A percentile compares a stretch with the other conserved stretches of the same genome.
Conservation (phyloP, 805 yeast species). For the Candida anglica region DNA sequence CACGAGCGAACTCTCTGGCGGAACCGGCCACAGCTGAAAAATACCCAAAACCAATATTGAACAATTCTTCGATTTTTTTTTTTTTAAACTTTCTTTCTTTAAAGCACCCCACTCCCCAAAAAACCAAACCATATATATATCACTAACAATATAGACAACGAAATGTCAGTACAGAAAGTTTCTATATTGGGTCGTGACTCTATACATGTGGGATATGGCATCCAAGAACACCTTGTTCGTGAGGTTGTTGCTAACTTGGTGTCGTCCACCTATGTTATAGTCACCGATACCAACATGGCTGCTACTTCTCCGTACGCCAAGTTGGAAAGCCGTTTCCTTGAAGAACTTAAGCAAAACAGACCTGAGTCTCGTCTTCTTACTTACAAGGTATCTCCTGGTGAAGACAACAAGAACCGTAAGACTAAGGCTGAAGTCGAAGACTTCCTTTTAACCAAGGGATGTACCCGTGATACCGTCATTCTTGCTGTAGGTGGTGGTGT, state of each 20-base stretch:
- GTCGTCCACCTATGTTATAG: constrained; percentile 88
- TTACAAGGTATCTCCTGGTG: constrained; percentile 87
- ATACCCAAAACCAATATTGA: no score
- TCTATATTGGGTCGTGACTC: constrained; percentile 76
- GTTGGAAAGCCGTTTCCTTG: constrained; percentile 41
- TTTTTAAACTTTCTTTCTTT: no score
- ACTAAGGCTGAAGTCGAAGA: constrained; percentile 95
- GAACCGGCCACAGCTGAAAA: no score
- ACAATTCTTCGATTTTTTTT: no score
- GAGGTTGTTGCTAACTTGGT: constrained; percentile 59
- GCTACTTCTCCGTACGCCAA: constrained; percentile 57
- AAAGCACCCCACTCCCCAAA: no score
- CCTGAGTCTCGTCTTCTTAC: constrained; percentile 64
- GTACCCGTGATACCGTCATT: constrained; percentile 94
- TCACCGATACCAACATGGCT: constrained; percentile 80
- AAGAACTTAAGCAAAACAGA: constrained; percentile 28
- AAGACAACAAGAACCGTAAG: constrained; percentile 78
- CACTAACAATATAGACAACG: no score
- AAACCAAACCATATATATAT: no score
- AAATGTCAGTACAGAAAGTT: constrained; percentile 46
- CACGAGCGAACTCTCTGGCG: no score
- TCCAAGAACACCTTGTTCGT: constrained; percentile 67
- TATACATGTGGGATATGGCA: constrained; percentile 86
- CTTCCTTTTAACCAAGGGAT: constrained; percentile 72
- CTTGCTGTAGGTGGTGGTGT: constrained; percentile 98